Base-by-base conservation (phyloP, 176 grass and related monocot species). In the Bromus sterilis region DNA sequence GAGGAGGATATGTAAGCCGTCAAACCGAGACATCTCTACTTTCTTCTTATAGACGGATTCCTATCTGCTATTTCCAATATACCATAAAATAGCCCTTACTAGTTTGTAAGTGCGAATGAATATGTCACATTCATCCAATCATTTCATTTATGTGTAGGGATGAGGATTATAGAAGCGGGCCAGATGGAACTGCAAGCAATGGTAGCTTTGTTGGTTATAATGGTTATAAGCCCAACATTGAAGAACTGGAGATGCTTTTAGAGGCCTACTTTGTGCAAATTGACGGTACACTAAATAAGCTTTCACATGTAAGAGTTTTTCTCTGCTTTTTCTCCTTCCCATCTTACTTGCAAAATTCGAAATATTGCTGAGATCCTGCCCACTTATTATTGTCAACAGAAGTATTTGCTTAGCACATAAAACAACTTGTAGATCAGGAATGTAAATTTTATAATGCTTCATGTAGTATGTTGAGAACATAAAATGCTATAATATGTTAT, bases 241-340 rank as follows among this genome's bases (percentile, higher is more conserved):
- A 96, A 90, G 93, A 96, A 78, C 41, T 96, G 36, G 93, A 96
- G 85, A 96, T 96, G 93, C 93, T 93, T 87, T 82, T 96, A 59
- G 93, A 96, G 78, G 93, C 93, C 58, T 96, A 96, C 66, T 96
- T 96, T 86, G 93, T 96, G n/a, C 93, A 93, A 75, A 91, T 96
- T 71, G 93, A 96, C 75, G 93, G 93, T 36, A 93, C 93, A 36
- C 90, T 96, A 49, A 96, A 96, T 69, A 96, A 96, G 76, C 77
- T 96, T 84, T 96, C 88, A 21, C 93, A 96, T 82, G 93, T 96
- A 93, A 82, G 48, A 60, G 34, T 53, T 40, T n/a, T 76, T 80
- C 30, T 12, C 44, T 66, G 49, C n/a, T 21, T 53, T 53, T 53
- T 53, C 49, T 53, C 18, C 49, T 82, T 82, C 1, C 2, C 56